Evolutionary conservation across 2,329 filamentous ascomycete genomes (phyloP).

Genomic region (Amauroascus niger): DNA sequence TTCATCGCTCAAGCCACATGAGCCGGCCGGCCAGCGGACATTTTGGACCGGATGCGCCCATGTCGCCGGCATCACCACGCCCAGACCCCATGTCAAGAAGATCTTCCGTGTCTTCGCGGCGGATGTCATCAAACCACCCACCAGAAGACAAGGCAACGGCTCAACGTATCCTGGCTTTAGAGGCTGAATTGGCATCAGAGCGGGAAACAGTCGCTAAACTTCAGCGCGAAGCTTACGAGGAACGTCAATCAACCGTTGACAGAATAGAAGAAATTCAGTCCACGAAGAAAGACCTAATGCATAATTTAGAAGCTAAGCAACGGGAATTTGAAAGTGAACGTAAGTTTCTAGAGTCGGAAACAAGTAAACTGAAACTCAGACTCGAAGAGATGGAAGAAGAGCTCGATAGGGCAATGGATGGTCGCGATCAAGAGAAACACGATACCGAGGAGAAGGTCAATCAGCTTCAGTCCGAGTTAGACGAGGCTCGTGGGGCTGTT

Average conservation of each 20-base stretch:
- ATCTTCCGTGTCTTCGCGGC: slow-evolving; percentile 52
- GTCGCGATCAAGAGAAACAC: slow-evolving; percentile 69
- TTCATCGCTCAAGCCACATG: slow-evolving; percentile 67
- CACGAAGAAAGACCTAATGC: slow-evolving; percentile 85
- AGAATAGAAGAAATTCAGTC: slow-evolving; percentile 74
- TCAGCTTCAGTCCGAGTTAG: slow-evolving; percentile 60
- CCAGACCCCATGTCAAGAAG: slow-evolving; percentile 43
- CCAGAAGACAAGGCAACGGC: slow-evolving; percentile 52
- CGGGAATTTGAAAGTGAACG: slow-evolving; percentile 79
- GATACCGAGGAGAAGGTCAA: slow-evolving; percentile 59
- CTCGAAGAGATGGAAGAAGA: slow-evolving; percentile 89
- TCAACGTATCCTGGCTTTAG: slow-evolving; percentile 57
- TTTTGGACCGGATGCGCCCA: slow-evolving; percentile 36
- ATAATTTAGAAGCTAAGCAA: slow-evolving; percentile 88
- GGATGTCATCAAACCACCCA: slow-evolving; percentile 52
- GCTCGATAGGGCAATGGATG: slow-evolving; percentile 72
- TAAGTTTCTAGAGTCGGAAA: slow-evolving; percentile 70
- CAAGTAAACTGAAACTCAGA: slow-evolving; percentile 62
- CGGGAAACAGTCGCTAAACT: slow-evolving; percentile 57
- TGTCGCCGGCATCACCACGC: slow-evolving; percentile 34
- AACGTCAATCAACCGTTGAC: slow-evolving; percentile 53
- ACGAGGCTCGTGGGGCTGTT: slow-evolving; percentile 46
- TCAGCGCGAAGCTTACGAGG: slow-evolving; percentile 57
- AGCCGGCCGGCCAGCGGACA: slow-evolving; percentile 45
- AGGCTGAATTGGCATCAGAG: slow-evolving; percentile 66